A percentile compares a stretch with the other conserved stretches of the same genome.
These are phyloP conservation scores for Angophora floribunda DNA, from an alignment of 345 rosid genomes.

Conservation along the genomic window DNA sequence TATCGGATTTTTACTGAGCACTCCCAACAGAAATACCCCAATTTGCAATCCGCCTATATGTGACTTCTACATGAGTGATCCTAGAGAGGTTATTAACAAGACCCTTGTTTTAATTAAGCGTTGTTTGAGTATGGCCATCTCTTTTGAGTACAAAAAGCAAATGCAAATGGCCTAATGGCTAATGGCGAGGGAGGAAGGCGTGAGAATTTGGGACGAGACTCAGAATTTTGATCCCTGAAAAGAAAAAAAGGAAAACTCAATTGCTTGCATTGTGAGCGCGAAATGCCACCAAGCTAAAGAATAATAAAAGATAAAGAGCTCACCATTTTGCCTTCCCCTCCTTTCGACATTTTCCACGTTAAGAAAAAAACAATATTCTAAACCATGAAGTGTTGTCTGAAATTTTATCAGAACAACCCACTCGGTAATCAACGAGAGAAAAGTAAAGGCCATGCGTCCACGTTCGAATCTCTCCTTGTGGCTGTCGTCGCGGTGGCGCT, in stretches of 20 bases:
- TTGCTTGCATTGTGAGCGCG: no score
- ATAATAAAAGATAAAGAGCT: background rate
- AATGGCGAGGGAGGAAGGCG: background rate
- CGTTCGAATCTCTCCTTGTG: background rate
- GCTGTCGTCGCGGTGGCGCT: background rate
- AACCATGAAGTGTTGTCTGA: background rate
- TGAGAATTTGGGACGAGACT: no score
- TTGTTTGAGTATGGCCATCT: background rate
- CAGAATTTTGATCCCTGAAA: no score
- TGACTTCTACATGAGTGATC: background rate
- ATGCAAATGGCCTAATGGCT: background rate
- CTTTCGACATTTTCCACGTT: background rate
- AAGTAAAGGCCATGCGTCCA: background rate
- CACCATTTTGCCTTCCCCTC: background rate
- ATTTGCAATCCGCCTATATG: background rate
- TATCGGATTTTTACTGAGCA: no score
- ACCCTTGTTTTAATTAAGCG: background rate
- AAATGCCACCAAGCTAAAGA: no score
- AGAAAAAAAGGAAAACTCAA: no score
- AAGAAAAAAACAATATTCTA: background rate
- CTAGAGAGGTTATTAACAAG: background rate
- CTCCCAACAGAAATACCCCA: no score
- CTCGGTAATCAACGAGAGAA: background rate
- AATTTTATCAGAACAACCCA: background rate
- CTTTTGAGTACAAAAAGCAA: background rate